Evolutionary conservation across 179 eudicot species (phyloP), one percentile per base, ranked within the genome.

Genomic region (Heliamphora pulchella): DNA sequence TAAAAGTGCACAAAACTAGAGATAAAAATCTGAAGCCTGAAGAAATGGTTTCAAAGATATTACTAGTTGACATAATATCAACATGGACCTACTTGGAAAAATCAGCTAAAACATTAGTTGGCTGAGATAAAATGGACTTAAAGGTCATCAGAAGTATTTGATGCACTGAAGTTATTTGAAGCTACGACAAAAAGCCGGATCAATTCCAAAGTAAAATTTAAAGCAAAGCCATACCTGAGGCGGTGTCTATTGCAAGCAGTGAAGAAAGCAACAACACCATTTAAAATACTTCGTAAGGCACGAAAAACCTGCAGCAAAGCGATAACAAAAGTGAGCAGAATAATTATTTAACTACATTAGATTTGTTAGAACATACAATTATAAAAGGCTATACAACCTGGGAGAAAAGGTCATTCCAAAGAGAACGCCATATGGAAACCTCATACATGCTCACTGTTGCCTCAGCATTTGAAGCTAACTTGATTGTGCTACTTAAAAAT

Each of bases 201-300:
- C 8, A 70, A n/a, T n/a, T 50, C 58, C 78, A 73, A 67, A 53
- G 1, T 53, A 62, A 39, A 31, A 47, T 8, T 4, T 75, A 79
- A 53, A 74, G 69, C 47, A 48, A 72, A 75, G 41, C 39, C 78
- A 74, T 85, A 96, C 98, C 99, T 96, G 55, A 96, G 91, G n/a
- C 98, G 91, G 85, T 96, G 99, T 82, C 99, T 87, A 80, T 96
- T 96, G 88, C 98, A 96, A 77, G 99, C 92, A 66, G 91, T 78
- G 63, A 92, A 90, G 82, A 94, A 94, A 51, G 96, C 96, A 75
- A 90, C 97, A 87, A 96, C 90, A 39, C 97, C 99, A 85, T 94
- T 86, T 55, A 96, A 85, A 84, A 96, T 92, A 83, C 94, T 91
- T 78, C 94, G 88, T 44, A 94, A 80, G 82, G 99, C 99, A 75